Evolutionary conservation across 2,329 filamentous ascomycete genomes (phyloP), one percentile per base, ranked within the genome.

Genomic region (Calonectria crousiana): DNA sequence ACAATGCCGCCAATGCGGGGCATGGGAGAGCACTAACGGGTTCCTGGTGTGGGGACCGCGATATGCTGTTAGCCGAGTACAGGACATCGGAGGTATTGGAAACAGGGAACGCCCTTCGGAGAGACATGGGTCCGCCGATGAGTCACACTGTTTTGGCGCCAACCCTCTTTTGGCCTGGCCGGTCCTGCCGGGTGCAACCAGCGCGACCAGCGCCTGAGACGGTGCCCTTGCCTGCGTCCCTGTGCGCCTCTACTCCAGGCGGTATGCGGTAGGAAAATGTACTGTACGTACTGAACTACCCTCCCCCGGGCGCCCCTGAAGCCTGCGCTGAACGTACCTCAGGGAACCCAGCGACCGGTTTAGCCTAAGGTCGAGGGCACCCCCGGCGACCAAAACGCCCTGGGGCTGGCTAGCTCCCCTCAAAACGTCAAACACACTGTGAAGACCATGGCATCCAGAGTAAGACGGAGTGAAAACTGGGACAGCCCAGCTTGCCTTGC

Each of bases 91-190:
- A 79, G 67, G 80, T 81, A 81, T 60, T 41, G 56, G 34, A 60
- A 60, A 60, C 56, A 60, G 56, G 56, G 34, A 60, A 71, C 80
- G 78, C 80, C 79, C 77, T 80, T 80, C 72, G 76, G 74, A 77
- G 73, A 75, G 74, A 75, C 73, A 80, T 80, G 80, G 80, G 78
- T 67, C 79, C 78, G 78, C 78, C 79, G 78, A 81, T 84, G 83
- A 84, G 77, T 84, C 83, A 84, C 82, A 84, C 79, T 78, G 78
- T 80, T 80, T 79, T 67, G 2, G 53, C 77, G 78, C 80, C 79
- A 82, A 76, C 77, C 81, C 65, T 32, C 56, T 74, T 82, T 79
- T 34, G 77, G 83, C 75, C 78, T 83, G 78, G 79, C 79, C 81
- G 79, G 67, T 65, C 30, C 60, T 70, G 69, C 69, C 74, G 74